These are phyloP conservation scores for Colletotrichum musae DNA, from an alignment of 2,329 filamentous ascomycete genomes.

Conservation along the genomic window DNA sequence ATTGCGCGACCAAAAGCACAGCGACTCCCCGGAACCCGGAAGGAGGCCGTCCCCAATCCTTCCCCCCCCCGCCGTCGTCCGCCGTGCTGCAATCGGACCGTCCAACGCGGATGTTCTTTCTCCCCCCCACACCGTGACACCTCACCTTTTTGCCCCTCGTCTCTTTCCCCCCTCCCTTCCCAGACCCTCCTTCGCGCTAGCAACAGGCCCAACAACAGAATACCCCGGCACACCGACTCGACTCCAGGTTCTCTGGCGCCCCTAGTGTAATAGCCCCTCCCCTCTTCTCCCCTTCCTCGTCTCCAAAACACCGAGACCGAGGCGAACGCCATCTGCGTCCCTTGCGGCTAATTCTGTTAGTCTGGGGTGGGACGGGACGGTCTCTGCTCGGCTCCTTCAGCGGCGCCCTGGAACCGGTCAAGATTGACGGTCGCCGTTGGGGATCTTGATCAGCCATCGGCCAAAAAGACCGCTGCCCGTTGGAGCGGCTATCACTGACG, in stretches of 20 bases:
- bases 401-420: slow-evolving; percentile 10
- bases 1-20: slow-evolving; percentile 2
- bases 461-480: slow-evolving; percentile 10
- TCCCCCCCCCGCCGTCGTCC: background rate
- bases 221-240: slow-evolving; percentile 24
- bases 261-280: background rate
- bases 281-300: background rate
- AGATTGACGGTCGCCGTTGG: slow-evolving; percentile 14
- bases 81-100: slow-evolving; percentile 16
- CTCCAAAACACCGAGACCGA: slow-evolving; percentile 15
- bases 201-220: background rate
- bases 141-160: slow-evolving; percentile 20
- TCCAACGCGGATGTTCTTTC: slow-evolving; percentile 23
- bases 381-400: background rate
- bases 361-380: background rate
- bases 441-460: slow-evolving; percentile 8
- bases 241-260: slow-evolving; percentile 10
- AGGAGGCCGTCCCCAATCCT: background rate
- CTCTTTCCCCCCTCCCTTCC: background rate
- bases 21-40: slow-evolving; percentile 20
- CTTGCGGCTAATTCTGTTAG: background rate
- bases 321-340: background rate
- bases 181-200: slow-evolving; percentile 8
- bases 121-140: slow-evolving; percentile 16
- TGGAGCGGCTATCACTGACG: slow-evolving; percentile 35